phyloP scores from a whole-genome alignment of 495 filamentous ascomycete species.

The Parachaetomium inaequale region DNA sequence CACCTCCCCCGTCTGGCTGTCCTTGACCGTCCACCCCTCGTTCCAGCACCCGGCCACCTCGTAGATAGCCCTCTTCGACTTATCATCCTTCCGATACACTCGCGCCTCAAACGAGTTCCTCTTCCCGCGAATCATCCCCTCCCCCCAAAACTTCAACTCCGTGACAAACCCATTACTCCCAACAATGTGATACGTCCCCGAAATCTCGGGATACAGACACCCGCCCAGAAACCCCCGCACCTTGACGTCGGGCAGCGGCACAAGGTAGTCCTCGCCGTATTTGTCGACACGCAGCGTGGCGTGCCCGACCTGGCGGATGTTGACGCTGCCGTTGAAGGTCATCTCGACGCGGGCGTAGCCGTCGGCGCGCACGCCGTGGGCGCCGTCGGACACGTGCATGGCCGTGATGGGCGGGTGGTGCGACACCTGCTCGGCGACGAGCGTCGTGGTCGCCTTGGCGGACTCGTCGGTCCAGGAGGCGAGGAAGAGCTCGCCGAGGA shows the following conservation, averaged over 20 bases:
- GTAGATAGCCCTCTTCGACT: constrained; percentile 26
- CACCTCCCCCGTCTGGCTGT: constrained; percentile 32
- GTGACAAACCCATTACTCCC: constrained; percentile 36
- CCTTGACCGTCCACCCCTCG: constrained; percentile 38
- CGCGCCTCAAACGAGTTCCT: constrained; percentile 35
- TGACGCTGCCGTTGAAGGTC: constrained; percentile 71
- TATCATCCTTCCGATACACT: constrained; percentile 23
- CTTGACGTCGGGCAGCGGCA: constrained; percentile 44
- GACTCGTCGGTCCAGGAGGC: constrained; percentile 71
- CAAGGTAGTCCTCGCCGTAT: constrained; percentile 50
- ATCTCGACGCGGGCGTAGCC: constrained; percentile 89
- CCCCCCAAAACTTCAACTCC: constrained; percentile 39
- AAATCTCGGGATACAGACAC: constrained; percentile 42
- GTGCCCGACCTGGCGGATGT: constrained; percentile 81
- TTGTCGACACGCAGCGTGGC: constrained; percentile 51
- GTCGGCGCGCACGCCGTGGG: constrained; percentile 70
- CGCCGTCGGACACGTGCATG: constrained; percentile 71
- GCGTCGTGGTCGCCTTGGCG: constrained; percentile 67
- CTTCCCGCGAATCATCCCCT: constrained; percentile 34
- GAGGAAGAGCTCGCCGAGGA: constrained; percentile 43
- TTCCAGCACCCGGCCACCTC: constrained; percentile 40
- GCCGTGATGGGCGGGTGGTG: constrained; percentile 88
- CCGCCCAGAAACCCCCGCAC: constrained; percentile 44
- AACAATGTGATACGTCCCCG: constrained; percentile 37
- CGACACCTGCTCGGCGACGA: constrained; percentile 54